Evolutionary conservation across 495 filamentous ascomycete species (phyloP), one percentile per base, ranked within the genome.

Genomic region (Oleoguttula mirabilis): DNA sequence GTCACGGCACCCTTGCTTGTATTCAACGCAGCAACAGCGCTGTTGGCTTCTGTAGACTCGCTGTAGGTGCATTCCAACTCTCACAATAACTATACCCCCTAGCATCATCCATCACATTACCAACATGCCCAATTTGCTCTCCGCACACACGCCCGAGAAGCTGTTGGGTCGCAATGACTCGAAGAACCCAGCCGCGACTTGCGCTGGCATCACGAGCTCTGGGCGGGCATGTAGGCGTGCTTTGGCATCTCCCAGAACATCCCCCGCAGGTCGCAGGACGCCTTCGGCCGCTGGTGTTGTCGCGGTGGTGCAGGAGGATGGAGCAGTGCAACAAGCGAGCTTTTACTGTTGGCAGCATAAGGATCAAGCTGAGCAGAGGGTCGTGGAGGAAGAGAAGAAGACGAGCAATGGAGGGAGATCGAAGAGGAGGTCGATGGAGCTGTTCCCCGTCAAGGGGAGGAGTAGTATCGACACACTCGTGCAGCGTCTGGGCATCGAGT

Each of bases 311-410:
- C 45, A 57, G 1, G 60, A 63, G 53, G 58, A 66, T 51, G 61
- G 56, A 28, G 45, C 64, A 37, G 55, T 60, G 34, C 52, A 67
- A 36, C 56, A 64, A 12, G 52, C 51, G 43, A 66, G 65, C 21
- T 76, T 72, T 41, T 98, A 84, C 58, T 98, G 90, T 69, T 92
- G 84, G 80, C 82, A 92, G 55, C 90, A 98, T 61, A 84, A 84
- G 51, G 84, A 92, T 45, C 90, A 98, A 59, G 84, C 84, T 16
- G 60, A 54, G 4, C 38, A 19, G 24, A 31, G 16, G 17, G 27
- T 21, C 17, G 4, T 15, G 33, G 36, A 32, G 21, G 27, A 32
- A 36, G 15, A 41, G 24, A 16, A 25, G 21, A 20, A 35, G 22
- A 12, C 36, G 12, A 25, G 16, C 10, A 14, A 15, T 17, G 21